Percentiles rank a stretch among this genome's conserved stretches.
These are phyloP conservation scores for Collybia nuda DNA, from an alignment of 768 basidiomycete genomes.

Conservation along the genomic window DNA sequence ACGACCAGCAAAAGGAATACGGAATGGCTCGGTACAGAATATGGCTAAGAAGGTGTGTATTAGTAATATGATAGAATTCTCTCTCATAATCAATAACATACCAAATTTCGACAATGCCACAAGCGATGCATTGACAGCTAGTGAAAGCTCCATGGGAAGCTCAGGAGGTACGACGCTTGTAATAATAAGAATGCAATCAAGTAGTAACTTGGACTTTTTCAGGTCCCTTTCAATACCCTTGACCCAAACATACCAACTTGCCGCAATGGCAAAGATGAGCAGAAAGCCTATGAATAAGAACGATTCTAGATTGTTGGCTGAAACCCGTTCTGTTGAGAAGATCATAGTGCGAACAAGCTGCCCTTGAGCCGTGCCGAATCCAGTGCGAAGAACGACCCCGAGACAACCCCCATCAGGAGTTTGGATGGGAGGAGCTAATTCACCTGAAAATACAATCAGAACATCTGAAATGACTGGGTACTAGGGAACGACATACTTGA, in stretches of 20 bases:
- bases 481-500: conserved; percentile 33
- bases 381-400: conserved; percentile 90
- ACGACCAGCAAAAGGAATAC: conserved; percentile 92
- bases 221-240: conserved; percentile 91
- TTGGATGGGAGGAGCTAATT: conserved; percentile 43
- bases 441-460: conserved; percentile 20
- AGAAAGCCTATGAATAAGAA: conserved; percentile 99
- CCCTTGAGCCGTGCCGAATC: conserved; percentile 97
- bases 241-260: conserved; percentile 97
- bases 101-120: conserved; percentile 93
- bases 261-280: conserved; percentile 95
- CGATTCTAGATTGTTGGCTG: conserved; percentile 92
- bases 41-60: conserved; percentile 60
- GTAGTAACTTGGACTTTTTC: conserved; percentile 91
- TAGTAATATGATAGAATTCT: not conserved
- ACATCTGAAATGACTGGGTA: not conserved
- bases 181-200: conserved; percentile 95
- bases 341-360: conserved; percentile 99
- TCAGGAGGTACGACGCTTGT: conserved; percentile 98
- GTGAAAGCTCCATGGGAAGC: conserved; percentile 93
- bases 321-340: conserved; percentile 94
- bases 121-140: conserved; percentile 94
- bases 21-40: conserved; percentile 98
- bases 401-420: conserved; percentile 94
- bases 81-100: conserved; percentile 35